phyloP scores from a whole-genome alignment of 1,139 yeast genomes.

The Lodderomyces margitis region DNA sequence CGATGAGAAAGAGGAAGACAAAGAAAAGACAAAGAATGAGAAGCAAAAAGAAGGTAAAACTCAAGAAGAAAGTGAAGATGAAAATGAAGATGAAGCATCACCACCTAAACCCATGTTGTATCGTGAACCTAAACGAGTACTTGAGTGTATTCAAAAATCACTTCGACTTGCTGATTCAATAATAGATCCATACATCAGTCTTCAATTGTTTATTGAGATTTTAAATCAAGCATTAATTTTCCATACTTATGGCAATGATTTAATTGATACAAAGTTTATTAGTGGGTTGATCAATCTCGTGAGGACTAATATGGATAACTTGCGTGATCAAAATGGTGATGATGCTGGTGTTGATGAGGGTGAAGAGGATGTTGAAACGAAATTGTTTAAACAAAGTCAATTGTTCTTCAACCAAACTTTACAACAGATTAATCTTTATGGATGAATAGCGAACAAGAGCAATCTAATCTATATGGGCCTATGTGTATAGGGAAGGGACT shows the following conservation, averaged over 20 bases:
- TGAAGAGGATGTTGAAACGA: constrained; percentile 33
- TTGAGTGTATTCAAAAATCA: constrained; percentile 58
- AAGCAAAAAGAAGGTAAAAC: constrained; percentile 8
- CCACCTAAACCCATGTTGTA: constrained; percentile 17
- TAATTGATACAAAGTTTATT: constrained; percentile 70
- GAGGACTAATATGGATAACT: constrained; percentile 66
- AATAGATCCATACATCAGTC: constrained; percentile 76
- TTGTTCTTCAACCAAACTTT: constrained; percentile 63
- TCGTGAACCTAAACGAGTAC: constrained; percentile 42
- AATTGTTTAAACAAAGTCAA: constrained; percentile 30
- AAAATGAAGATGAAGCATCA: constrained; percentile 14
- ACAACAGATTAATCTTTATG: constrained; percentile 31
- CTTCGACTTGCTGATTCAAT: constrained; percentile 90
- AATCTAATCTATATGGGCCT: too few species aligned
- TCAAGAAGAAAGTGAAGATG: constrained; percentile 11
- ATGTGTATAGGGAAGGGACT: too few species aligned
- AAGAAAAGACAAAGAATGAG: constrained; percentile 5
- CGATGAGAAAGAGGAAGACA: constrained; percentile 27
- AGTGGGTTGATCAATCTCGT: constrained; percentile 86
- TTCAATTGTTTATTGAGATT: constrained; percentile 85
- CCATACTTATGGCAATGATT: constrained; percentile 76
- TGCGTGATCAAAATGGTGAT: constrained; percentile 30
- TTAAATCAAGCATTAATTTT: constrained; percentile 82
- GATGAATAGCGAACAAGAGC: not conserved
- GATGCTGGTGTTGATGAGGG: constrained; percentile 17